Evolutionary conservation across 192 early-diverging fungal genomes (phyloP).

Genomic region (Phycomyces nitens): DNA sequence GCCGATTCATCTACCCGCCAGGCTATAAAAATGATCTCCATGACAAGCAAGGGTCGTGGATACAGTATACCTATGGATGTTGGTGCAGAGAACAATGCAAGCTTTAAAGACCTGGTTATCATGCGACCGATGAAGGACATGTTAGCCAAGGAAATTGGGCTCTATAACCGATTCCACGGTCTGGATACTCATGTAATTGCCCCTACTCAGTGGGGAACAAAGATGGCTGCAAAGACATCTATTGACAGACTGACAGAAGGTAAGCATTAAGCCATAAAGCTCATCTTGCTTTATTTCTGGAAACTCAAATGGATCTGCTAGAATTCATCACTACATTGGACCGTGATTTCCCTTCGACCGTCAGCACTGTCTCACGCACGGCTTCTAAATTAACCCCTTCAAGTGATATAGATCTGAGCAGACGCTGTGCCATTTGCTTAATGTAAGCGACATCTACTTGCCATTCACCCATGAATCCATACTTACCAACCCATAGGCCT

Average conservation of each 20-base stretch:
- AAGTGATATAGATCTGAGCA: slow-evolving; percentile 39
- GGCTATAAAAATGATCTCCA: slow-evolving; percentile 70
- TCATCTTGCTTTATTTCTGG: background rate
- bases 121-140: slow-evolving; percentile 82
- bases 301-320: background rate
- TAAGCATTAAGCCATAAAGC: slow-evolving; percentile 8
- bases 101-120: slow-evolving; percentile 52
- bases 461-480: no score
- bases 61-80: slow-evolving; percentile 77
- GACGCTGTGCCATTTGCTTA: slow-evolving; percentile 61
- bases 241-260: slow-evolving; percentile 67
- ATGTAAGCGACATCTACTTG: no score
- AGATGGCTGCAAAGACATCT: slow-evolving; percentile 43
- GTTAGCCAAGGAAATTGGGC: slow-evolving; percentile 71
- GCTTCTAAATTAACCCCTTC: slow-evolving; percentile 68
- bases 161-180: slow-evolving; percentile 56
- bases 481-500: slow-evolving; percentile 33
- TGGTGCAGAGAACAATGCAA: slow-evolving; percentile 48
- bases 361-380: slow-evolving; percentile 78
- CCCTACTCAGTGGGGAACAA: slow-evolving; percentile 50
- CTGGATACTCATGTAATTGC: slow-evolving; percentile 41
- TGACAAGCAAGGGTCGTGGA: slow-evolving; percentile 85
- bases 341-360: slow-evolving; percentile 79
- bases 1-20: slow-evolving; percentile 80
- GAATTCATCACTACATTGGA: slow-evolving; percentile 81